phyloP scores from a whole-genome alignment of 768 basidiomycete species.

The Collybiopsis luxurians region DNA sequence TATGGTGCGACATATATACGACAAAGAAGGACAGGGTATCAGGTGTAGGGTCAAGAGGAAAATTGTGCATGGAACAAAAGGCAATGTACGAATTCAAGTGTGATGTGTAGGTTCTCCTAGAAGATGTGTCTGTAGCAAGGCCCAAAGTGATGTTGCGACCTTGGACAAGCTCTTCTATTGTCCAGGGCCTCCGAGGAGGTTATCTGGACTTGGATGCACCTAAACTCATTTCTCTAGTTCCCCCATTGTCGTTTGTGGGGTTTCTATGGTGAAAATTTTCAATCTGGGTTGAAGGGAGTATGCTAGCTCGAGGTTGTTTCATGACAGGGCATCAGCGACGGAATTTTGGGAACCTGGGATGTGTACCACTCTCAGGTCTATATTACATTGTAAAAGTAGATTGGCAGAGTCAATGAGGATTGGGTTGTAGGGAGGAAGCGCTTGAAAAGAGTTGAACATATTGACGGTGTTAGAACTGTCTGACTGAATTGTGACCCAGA shows the following conservation, averaged over 20 bases:
- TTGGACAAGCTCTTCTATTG: conserved; percentile 20
- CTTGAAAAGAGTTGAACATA: conserved; percentile 19
- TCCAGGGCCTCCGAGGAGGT: conserved; percentile 27
- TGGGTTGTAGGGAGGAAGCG: conserved; percentile 13
- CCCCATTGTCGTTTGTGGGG: conserved; percentile 16
- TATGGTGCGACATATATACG: conserved; percentile 32
- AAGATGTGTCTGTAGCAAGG: conserved; percentile 21
- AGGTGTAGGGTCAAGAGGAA: conserved; percentile 32
- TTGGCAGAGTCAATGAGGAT: conserved; percentile 18
- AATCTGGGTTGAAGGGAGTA: not conserved
- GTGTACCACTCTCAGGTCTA: conserved; percentile 21
- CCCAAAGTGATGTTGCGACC: conserved; percentile 32
- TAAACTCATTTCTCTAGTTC: conserved; percentile 16
- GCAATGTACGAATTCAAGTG: conserved; percentile 34
- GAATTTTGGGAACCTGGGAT: conserved; percentile 18
- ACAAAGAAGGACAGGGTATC: conserved; percentile 35
- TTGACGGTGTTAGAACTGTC: conserved; percentile 24
- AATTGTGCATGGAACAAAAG: conserved; percentile 27
- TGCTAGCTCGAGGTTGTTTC: conserved; percentile 5
- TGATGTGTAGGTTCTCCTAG: conserved; percentile 24
- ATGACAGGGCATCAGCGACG: conserved; percentile 26
- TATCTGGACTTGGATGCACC: conserved; percentile 16
- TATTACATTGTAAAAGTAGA: conserved; percentile 8
- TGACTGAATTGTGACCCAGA: conserved; percentile 22
- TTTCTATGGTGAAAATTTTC: not conserved